Conservation (phyloP, 164 flowering plant genomes). For the Buxus sempervirens region DNA sequence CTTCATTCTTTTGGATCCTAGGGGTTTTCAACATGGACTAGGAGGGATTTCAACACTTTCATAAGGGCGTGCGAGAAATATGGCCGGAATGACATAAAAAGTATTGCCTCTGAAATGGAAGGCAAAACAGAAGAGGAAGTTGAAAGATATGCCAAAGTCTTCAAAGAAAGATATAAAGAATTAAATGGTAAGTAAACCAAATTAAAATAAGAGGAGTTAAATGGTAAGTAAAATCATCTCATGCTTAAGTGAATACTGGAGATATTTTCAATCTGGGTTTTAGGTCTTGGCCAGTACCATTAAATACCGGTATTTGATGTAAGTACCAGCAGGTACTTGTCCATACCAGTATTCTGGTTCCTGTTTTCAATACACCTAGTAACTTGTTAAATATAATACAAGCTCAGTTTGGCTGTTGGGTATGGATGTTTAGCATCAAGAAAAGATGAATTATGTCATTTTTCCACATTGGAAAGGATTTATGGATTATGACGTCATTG, state of each 20-base stretch:
- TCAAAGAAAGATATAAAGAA: conserved; percentile 93
- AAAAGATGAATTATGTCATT: no score
- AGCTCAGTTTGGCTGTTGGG: no score
- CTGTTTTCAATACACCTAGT: no score
- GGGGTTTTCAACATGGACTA: conserved; percentile 97
- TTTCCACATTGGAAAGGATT: no score
- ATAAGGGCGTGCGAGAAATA: conserved; percentile 98
- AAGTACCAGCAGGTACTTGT: no score
- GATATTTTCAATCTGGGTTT: no score
- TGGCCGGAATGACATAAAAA: conserved; percentile 81
- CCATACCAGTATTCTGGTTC: no score
- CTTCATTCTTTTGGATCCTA: conserved; percentile 20
- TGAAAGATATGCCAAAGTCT: conserved; percentile 89
- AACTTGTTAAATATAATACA: no score
- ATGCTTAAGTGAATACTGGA: not conserved
- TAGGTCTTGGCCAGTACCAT: no score
- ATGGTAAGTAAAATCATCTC: conserved; percentile 42
- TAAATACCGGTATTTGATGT: no score
- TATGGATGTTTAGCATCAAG: no score
- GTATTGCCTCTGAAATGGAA: conserved; percentile 93
- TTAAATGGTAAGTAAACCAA: conserved; percentile 74
- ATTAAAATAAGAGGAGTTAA: conserved; percentile 90
- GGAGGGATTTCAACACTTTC: conserved; percentile 94
- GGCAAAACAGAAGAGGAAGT: conserved; percentile 95
- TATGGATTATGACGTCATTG: no score